Evolutionary conservation across 768 basidiomycete genomes (phyloP), one percentile per base, ranked within the genome.

Genomic region (Tricholomella constricta): DNA sequence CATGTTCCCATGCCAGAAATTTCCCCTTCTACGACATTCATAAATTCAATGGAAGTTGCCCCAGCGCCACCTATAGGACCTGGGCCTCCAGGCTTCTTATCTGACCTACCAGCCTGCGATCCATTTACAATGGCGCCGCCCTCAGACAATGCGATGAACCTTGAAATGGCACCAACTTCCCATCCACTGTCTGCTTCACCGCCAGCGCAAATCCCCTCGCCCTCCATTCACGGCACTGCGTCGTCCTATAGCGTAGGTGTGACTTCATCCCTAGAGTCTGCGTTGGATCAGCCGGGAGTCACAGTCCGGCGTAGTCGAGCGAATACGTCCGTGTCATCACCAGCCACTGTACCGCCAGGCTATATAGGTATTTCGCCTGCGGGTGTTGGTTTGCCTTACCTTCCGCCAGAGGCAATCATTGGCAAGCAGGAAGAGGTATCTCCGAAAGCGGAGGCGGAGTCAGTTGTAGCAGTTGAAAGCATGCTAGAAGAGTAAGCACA

Each of bases 401-500:
- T 59, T 34, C 55, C 60, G 32, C 23, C 60, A 22, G 63, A 61
- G 32, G 34, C 45, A 26, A 37, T 51, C 14, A 44, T 59, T 11
- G 50, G 48, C 26, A 67, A 58, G 41, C 61, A 65, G 34, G 68
- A 67, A 53, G 63, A 67, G 15, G 48, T 52, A 7, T 47, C 62
- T 12, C 54, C 62, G 12, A 55, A 62, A 45, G 57, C 56, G 14
- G 64, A 67, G 46, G 63, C 67, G 29, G 65, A 67, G 48, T 59
- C 62, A 7, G 74, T 79, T 22, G 71, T 71, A 22, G 80, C 78
- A 26, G 72, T 71, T 17, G 80, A 72, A 47, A 69, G 78, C 1
- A 78, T 82, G 63, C 70, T 86, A 35, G 78, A 76, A 65, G 77
- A 80, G 87, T 87, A 60, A 66, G 80, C 66, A 19, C 19, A 20